Conservation (phyloP, 768 basidiomycete species). For the Coprinopsis sp. region DNA sequence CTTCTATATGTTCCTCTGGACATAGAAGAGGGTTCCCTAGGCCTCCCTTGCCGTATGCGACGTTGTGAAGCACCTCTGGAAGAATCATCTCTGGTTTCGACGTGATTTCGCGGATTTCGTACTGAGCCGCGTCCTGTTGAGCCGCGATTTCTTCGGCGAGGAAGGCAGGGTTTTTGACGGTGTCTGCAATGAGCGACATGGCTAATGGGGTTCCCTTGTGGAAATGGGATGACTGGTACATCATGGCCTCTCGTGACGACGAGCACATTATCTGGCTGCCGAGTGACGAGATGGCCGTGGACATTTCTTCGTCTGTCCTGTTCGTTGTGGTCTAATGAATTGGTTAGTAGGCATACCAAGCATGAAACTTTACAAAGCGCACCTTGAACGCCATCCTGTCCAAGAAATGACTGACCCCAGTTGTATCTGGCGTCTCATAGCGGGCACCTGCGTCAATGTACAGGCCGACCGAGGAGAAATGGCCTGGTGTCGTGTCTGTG, state of each 20-base stretch:
- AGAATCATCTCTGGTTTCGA: constrained; percentile 91
- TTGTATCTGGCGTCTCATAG: constrained; percentile 69
- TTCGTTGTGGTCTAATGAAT: constrained; percentile 63
- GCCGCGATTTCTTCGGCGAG: constrained; percentile 72
- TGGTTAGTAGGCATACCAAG: constrained; percentile 8
- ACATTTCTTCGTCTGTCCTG: constrained; percentile 75
- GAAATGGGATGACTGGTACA: constrained; percentile 97
- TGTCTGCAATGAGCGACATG: constrained; percentile 87
- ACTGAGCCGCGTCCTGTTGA: constrained; percentile 83
- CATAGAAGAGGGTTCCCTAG: constrained; percentile 91
- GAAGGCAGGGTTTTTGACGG: constrained; percentile 76
- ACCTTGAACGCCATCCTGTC: constrained; percentile 98
- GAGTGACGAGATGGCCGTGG: constrained; percentile 70
- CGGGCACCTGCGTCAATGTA: constrained; percentile 93
- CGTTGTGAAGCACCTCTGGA: constrained; percentile 82
- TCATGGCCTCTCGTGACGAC: constrained; percentile 88
- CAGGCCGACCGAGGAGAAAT: constrained; percentile 91
- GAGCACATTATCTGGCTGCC: constrained; percentile 92
- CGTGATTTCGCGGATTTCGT: constrained; percentile 84
- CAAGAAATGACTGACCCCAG: constrained; percentile 87
- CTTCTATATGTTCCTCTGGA: constrained; percentile 74
- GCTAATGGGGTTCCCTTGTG: constrained; percentile 77
- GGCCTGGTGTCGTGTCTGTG: constrained; percentile 85
- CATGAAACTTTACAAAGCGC: constrained; percentile 11
- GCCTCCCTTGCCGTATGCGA: constrained; percentile 73